Evolutionary conservation across 2,329 filamentous ascomycete species (phyloP).

Genomic region (Cladosporium velox): DNA sequence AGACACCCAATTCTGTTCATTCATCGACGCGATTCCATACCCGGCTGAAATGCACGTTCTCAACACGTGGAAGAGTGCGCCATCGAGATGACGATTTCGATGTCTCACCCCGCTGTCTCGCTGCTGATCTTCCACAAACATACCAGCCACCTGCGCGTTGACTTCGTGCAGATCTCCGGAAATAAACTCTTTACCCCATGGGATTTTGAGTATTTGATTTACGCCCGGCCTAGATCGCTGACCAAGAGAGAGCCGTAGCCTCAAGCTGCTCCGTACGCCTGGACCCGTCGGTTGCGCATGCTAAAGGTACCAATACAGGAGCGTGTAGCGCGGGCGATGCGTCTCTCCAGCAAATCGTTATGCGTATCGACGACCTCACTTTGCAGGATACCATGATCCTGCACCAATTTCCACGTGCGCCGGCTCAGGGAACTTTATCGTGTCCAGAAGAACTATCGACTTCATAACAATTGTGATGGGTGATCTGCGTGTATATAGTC

Average conservation of each 20-base stretch:
- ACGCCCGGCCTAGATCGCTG: neutral
- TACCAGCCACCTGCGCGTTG: neutral
- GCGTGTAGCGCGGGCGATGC: neutral
- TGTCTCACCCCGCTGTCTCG: slow-evolving; percentile 8
- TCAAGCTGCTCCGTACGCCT: neutral
- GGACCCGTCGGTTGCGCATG: slow-evolving; percentile 8
- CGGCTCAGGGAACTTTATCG: neutral
- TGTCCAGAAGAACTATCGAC: neutral
- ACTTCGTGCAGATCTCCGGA: neutral
- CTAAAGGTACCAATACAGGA: slow-evolving; percentile 8
- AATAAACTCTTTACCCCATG: neutral
- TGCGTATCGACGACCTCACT: slow-evolving; percentile 1
- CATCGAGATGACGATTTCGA: neutral
- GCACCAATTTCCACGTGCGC: slow-evolving; percentile 6
- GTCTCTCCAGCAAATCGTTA: neutral
- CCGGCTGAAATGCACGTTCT: neutral
- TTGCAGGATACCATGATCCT: neutral
- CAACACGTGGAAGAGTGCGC: neutral
- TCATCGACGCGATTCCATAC: neutral
- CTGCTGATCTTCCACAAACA: slow-evolving; percentile 7
- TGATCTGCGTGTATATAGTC: slow-evolving; percentile 12
- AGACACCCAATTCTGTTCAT: neutral
- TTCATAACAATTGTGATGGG: neutral
- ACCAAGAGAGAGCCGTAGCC: slow-evolving; percentile 7
- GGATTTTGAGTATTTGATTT: neutral